Percentiles rank a stretch among this genome's conserved stretches.
Conservation (phyloP, 176 grass and related monocot species). For the Triticum turgidum region DNA sequence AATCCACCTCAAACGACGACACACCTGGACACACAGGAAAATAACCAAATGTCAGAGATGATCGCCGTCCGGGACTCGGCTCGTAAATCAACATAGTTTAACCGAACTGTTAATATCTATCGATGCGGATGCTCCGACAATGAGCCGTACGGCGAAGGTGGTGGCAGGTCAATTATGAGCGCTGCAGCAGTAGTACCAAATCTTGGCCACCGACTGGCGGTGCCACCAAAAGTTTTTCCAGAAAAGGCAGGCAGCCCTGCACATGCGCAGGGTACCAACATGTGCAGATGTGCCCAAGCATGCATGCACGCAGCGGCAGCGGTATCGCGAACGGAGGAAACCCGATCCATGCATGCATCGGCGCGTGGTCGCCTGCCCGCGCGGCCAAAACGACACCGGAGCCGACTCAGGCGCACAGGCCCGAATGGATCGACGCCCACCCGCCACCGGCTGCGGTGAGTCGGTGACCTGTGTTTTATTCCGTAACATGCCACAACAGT, state of each 20-base stretch:
- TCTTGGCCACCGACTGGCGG: conserved; percentile 26
- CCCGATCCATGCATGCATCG: background rate
- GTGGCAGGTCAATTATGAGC: background rate
- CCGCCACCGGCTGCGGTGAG: background rate
- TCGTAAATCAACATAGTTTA: background rate
- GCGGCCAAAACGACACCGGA: conserved; percentile 12
- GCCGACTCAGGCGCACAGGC: conserved; percentile 33
- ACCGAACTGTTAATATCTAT: background rate
- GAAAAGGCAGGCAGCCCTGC: conserved; percentile 9
- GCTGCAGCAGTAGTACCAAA: background rate
- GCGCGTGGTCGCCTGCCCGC: background rate
- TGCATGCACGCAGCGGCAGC: no score
- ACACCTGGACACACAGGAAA: conserved; percentile 47
- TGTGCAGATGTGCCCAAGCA: conserved; percentile 27
- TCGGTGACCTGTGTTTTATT: background rate
- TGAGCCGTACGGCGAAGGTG: background rate
- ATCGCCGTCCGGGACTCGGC: background rate
- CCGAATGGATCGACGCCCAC: background rate
- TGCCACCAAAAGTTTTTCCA: conserved; percentile 24
- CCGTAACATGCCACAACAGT: background rate
- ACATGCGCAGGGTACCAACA: conserved; percentile 37
- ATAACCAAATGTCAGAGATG: background rate
- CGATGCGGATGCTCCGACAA: background rate
- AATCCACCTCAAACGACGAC: conserved; percentile 77
- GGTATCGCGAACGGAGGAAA: background rate